A percentile compares a stretch with the other conserved stretches of the same genome.
phyloP scores from a whole-genome alignment of 2,329 filamentous ascomycete species.

The Didymosphaeria variabile region DNA sequence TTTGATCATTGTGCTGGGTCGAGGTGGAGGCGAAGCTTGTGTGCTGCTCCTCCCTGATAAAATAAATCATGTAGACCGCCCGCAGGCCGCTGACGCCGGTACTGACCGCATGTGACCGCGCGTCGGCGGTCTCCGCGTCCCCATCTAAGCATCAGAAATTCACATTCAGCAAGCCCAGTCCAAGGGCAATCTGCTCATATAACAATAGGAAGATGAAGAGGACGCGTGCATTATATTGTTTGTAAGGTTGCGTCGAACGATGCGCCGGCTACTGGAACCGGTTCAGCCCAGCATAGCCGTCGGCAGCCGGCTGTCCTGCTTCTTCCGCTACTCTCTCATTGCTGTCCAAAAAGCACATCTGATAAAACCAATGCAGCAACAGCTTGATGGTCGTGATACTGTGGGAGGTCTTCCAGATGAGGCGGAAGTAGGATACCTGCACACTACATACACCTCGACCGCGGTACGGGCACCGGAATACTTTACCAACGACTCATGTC shows the following conservation, averaged over 20 bases:
- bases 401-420: background rate
- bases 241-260: background rate
- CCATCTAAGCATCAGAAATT: background rate
- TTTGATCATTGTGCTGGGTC: constrained; percentile 21
- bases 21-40: constrained; percentile 8
- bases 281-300: background rate
- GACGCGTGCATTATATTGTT: background rate
- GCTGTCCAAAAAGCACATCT: background rate
- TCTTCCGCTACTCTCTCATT: background rate
- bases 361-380: background rate
- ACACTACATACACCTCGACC: background rate
- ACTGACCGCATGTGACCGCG: constrained; percentile 11
- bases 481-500: too few species aligned
- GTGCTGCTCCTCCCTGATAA: constrained; percentile 2
- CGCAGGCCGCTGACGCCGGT: background rate
- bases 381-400: background rate
- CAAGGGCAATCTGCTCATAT: background rate
- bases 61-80: background rate
- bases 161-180: background rate
- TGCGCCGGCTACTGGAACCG: background rate
- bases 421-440: background rate
- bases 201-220: background rate
- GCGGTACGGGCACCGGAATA: too few species aligned
- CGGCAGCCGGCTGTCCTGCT: background rate
- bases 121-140: constrained; percentile 7